Base-by-base conservation (phyloP, 129 eudicot genomes). In the Escallonia rubra region DNA sequence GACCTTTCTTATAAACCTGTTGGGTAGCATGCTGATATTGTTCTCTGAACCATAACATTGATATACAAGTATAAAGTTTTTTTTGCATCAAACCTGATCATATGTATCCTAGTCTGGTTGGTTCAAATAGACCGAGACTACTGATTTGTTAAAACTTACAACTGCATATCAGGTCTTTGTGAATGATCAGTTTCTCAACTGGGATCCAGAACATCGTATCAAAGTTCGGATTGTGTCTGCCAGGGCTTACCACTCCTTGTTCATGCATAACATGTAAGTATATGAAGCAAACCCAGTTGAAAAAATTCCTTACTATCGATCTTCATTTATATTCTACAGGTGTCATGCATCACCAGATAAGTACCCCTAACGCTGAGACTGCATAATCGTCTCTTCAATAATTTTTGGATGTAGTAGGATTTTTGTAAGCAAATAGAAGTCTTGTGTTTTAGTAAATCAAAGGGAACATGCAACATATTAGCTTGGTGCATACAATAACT, bases 261-360 rank as follows among this genome's bases (percentile, higher is more conserved):
- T 89, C 79, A 89, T 93, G 99, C 96, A 89, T 62, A 93, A 93
- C 90, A 93, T 93, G 99, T 93, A 83, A 89, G 96, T 43, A 71
- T 46, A 70, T 52, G 3, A 43, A 44, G 74, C 57, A 60, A 11
- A 51, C 16, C 2, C 43, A 23, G 51, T 10, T 55, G 50, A 11
- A 58, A 39, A 45, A 49, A 7, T 52, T 67, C 58, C 72, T 64
- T 78, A 58, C 73, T n/a, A n/a, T n/a, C n/a, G 34, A 23, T 23
- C 1, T 23, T 23, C 0, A 23, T 73, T 55, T 68, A 73, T 52
- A 59, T 84, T 85, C 41, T 72, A 82, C 5, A 84, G 13, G 34
- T 23, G 34, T 23, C 64, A 52, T 76, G 64, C 57, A 39, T 75
- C 66, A 76, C 83, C 86, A 82, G 89, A 85, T 85, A 85, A 82